Evolutionary conservation across 176 grass and related monocot species (phyloP), one percentile per base, ranked within the genome.

Genomic region (Bolboschoenus planiculmis): DNA sequence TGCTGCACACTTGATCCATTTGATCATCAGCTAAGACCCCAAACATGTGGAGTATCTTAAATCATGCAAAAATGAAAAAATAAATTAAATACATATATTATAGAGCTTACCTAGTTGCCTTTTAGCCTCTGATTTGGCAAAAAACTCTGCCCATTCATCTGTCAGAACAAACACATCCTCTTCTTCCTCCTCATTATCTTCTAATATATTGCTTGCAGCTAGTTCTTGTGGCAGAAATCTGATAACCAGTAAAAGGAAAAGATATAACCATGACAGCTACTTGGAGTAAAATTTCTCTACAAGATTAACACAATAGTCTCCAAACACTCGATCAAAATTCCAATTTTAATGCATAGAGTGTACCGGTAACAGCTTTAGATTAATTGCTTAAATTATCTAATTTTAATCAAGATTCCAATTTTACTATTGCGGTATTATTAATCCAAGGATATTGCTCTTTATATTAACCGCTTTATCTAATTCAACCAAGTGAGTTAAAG

Each of bases 61-160:
- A 16, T 68, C n/a, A 48, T 48, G 23, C 42, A 74, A 37, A 30
- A 30, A 47, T 46, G 27, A 60, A 74, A 46, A 31, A 21, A 31
- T 48, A 21, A 47, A 75, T n/a, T n/a, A 75, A 67, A 7, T 0
- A 75, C 8, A 29, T 40, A 40, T 7, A 29, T 50, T 31, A 1
- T 31, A 39, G 7, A 35, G 10, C 78, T 44, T 87, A 89, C 90
- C 90, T 34, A 85, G 79, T 60, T 84, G 84, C 78, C 90, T 87
- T 85, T 87, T 92, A 84, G 90, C 90, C n/a, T 87, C 90, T 4
- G 90, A 89, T 85, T 90, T 90, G 70, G 87, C 90, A 75, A 90
- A 92, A 80, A 92, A 92, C 14, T 92, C 87, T 2, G 79, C 72
- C 88, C 85, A 90, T 88, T 90, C 88, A 66, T 93, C 91, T 13